A percentile compares a stretch with the other conserved stretches of the same genome.
phyloP scores from a whole-genome alignment of 139 green algal species.

The Tetraselmis striata region DNA sequence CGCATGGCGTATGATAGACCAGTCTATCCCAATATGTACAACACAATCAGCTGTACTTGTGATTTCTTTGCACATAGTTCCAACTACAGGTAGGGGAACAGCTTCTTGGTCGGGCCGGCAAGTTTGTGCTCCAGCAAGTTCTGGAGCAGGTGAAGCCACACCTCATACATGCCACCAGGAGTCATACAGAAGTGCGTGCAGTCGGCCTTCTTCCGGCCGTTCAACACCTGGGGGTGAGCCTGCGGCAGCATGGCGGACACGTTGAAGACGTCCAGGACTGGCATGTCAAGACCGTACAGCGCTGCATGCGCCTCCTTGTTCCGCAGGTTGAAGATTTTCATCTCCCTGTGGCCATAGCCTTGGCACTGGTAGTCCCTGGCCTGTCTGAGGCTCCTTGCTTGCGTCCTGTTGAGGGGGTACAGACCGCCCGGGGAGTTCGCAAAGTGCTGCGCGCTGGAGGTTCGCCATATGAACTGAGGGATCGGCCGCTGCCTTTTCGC shows the following conservation, averaged over 20 bases:
- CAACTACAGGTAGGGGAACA: not conserved
- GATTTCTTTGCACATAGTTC: no score
- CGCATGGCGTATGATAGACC: no score
- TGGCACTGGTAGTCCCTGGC: not conserved
- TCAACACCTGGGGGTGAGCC: not conserved
- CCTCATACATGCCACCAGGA: not conserved
- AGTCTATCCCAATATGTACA: no score
- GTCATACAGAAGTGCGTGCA: not conserved
- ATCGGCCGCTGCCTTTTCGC: not conserved
- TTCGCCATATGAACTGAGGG: not conserved
- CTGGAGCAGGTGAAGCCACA: not conserved
- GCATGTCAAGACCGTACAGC: not conserved
- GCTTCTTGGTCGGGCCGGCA: not conserved
- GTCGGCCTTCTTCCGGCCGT: not conserved
- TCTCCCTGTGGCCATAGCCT: not conserved
- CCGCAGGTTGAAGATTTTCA: not conserved
- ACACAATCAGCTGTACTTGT: no score
- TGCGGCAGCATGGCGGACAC: not conserved
- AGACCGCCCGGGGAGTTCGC: not conserved
- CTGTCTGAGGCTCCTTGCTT: not conserved
- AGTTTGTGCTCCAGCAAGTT: not conserved
- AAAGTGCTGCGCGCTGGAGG: not conserved
- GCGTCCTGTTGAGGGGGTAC: not conserved
- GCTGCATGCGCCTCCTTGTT: not conserved
- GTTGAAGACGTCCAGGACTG: not conserved